Percentiles rank a stretch among this genome's conserved stretches.
phyloP scores from a whole-genome alignment of 2,329 filamentous ascomycete genomes.

The Stromatinia cepivora region DNA sequence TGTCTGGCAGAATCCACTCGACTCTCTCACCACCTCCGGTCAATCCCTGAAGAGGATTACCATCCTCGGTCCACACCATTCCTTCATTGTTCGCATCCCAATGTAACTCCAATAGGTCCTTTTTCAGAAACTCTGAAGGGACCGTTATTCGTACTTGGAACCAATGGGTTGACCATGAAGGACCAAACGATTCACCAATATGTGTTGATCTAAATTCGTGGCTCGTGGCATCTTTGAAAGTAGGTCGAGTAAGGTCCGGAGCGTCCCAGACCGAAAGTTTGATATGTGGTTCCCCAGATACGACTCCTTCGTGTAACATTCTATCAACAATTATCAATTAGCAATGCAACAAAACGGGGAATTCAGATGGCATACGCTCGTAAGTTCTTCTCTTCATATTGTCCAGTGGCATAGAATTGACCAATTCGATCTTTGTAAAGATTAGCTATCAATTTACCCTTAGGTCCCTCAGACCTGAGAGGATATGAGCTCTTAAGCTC shows the following conservation, averaged over 20 bases:
- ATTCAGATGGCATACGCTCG: conserved; percentile 57
- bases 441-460: conserved; percentile 77
- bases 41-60: conserved; percentile 86
- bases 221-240: conserved; percentile 78
- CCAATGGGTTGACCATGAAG: conserved; percentile 98
- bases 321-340: conserved; percentile 43
- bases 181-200: conserved; percentile 80
- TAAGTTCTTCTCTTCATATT: conserved; percentile 76
- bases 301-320: conserved; percentile 69
- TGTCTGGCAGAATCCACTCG: conserved; percentile 86
- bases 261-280: conserved; percentile 86
- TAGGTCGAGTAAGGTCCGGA: conserved; percentile 74
- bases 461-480: conserved; percentile 45
- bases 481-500: conserved; percentile 39
- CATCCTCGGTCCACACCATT: conserved; percentile 88
- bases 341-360: neutral
- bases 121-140: conserved; percentile 68
- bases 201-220: conserved; percentile 73
- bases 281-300: conserved; percentile 71
- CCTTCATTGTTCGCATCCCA: conserved; percentile 96
- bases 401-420: conserved; percentile 76
- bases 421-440: conserved; percentile 84
- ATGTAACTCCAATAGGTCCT: conserved; percentile 87
- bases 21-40: conserved; percentile 85
- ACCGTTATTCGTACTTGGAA: conserved; percentile 82